Conservation (phyloP, 2,329 filamentous ascomycete genomes). For the Aspergillus sp. region DNA sequence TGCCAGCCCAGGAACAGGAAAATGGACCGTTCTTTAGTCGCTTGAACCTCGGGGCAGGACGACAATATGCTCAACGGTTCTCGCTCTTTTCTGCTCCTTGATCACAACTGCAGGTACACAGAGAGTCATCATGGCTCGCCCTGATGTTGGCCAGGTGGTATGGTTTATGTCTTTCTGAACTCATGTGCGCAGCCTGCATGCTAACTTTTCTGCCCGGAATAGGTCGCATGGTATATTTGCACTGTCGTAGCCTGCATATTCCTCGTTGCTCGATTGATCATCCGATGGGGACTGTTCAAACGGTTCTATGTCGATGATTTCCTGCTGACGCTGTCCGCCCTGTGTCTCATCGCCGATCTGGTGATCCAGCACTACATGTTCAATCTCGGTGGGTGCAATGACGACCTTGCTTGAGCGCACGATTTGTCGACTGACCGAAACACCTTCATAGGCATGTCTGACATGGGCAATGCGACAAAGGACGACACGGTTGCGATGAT, state of each 20-base stretch:
- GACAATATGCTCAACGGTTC: neutral
- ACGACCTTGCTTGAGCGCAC: neutral
- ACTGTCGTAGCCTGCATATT: slow-evolving; percentile 16
- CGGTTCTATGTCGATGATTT: slow-evolving; percentile 19
- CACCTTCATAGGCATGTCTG: slow-evolving; percentile 16
- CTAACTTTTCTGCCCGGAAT: neutral
- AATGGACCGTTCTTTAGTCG: neutral
- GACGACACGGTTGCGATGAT: slow-evolving; percentile 16
- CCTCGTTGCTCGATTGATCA: slow-evolving; percentile 13
- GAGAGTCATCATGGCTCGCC: slow-evolving; percentile 13
- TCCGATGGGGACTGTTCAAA: slow-evolving; percentile 17
- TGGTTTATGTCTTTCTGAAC: neutral
- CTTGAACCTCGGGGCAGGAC: neutral
- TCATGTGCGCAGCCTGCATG: neutral
- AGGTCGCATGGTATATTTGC: slow-evolving; percentile 23
- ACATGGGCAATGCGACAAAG: slow-evolving; percentile 8
- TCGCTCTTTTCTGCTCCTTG: neutral
- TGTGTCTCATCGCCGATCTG: slow-evolving; percentile 18
- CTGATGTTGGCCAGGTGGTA: slow-evolving; percentile 19
- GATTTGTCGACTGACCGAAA: neutral
- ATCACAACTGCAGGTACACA: neutral
- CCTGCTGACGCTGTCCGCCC: slow-evolving; percentile 10
- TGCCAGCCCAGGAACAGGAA: neutral
- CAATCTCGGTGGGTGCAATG: slow-evolving; percentile 13
- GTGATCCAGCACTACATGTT: slow-evolving; percentile 25